These are phyloP conservation scores for Microcyclospora pomicola DNA, from an alignment of 2,329 filamentous ascomycete genomes.

Conservation along the genomic window DNA sequence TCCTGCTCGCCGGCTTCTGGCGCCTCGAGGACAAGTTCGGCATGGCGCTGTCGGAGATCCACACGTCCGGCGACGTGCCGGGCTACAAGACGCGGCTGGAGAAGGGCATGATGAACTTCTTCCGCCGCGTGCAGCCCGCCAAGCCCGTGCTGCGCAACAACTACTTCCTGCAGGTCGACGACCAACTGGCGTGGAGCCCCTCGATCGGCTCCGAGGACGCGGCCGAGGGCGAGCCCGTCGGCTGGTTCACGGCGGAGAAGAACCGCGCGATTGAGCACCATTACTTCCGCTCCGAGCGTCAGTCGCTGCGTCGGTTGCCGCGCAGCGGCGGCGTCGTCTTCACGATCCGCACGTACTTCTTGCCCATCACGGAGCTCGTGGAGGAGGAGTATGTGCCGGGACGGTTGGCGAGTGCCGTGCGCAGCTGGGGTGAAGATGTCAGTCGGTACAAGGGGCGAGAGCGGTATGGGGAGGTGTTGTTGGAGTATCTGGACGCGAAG, in stretches of 20 bases:
- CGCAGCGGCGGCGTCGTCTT: constrained; percentile 44
- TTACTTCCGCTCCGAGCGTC: constrained; percentile 63
- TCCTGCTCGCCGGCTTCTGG: constrained; percentile 74
- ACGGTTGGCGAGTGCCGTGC: constrained; percentile 58
- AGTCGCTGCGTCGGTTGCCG: constrained; percentile 48
- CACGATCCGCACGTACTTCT: constrained; percentile 70
- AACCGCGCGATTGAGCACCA: constrained; percentile 59
- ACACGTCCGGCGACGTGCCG: constrained; percentile 63
- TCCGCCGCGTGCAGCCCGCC: constrained; percentile 55
- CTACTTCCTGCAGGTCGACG: constrained; percentile 81
- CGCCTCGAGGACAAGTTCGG: constrained; percentile 66
- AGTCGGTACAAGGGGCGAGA: constrained; percentile 64
- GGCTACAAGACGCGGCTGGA: constrained; percentile 58
- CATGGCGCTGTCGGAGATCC: constrained; percentile 66
- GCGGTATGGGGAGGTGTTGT: constrained; percentile 55
- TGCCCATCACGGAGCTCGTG: constrained; percentile 52
- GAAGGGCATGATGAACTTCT: constrained; percentile 70
- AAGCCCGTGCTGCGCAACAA: constrained; percentile 58
- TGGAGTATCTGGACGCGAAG: constrained; percentile 63
- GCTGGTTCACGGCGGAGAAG: constrained; percentile 66
- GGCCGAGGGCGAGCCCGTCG: constrained; percentile 33
- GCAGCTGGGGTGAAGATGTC: constrained; percentile 72
- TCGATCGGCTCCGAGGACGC: constrained; percentile 62
- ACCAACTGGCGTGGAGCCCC: constrained; percentile 58
- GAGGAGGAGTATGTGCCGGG: constrained; percentile 66